Percentiles rank a stretch among this genome's conserved stretches.
Conservation (phyloP, 495 filamentous ascomycete species). For the Sphaerosporella brunnea region DNA sequence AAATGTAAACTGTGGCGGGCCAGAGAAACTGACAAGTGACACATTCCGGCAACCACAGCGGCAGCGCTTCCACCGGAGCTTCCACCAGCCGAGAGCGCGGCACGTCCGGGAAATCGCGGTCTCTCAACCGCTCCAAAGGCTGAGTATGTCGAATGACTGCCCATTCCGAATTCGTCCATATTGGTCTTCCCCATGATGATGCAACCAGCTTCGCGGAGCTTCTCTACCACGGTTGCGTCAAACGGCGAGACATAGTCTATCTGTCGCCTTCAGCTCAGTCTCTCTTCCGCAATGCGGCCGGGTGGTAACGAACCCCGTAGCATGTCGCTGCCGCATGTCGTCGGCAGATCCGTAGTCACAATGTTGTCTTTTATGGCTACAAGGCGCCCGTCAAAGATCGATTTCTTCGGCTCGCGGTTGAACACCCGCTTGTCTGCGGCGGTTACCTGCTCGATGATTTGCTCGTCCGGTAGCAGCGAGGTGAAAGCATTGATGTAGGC, state of each 20-base stretch:
- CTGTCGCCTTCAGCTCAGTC: conserved; percentile 2
- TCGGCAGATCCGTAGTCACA: conserved; percentile 44
- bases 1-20: not conserved
- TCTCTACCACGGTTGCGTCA: conserved; percentile 61
- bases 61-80: conserved; percentile 90
- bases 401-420: not conserved
- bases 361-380: conserved; percentile 64
- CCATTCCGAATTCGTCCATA: conserved; percentile 97
- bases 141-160: conserved; percentile 60
- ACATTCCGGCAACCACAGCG: conserved; percentile 55
- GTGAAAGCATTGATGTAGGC: conserved; percentile 18
- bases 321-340: conserved; percentile 47
- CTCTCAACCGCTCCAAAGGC: conserved; percentile 49
- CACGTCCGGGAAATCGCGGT: conserved; percentile 13
- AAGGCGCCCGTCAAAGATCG: conserved; percentile 32
- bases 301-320: conserved; percentile 33
- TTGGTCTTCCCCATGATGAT: conserved; percentile 65
- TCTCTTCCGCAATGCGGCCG: not conserved
- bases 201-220: conserved; percentile 46
- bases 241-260: conserved; percentile 38
- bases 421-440: conserved; percentile 16
- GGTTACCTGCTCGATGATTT: conserved; percentile 11
- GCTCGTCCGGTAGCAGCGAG: conserved; percentile 7
- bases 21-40: conserved; percentile 37
- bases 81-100: conserved; percentile 54